These are phyloP conservation scores for Globisporangium carolinianum DNA, from an alignment of 352 stramenopile genomes.

Conservation along the genomic window DNA sequence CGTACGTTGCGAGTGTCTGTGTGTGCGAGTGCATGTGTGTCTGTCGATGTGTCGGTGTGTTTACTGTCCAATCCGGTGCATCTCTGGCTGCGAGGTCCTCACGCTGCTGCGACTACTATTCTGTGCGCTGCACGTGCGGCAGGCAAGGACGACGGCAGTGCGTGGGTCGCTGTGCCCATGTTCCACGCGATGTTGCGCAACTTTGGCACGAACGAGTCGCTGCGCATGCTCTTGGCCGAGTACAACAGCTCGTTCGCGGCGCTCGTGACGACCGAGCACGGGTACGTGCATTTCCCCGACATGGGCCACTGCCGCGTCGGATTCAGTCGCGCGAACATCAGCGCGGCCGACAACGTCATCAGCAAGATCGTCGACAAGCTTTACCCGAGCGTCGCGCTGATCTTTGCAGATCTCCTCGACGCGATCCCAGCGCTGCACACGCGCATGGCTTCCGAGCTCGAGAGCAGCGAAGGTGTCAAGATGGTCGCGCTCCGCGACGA, in stretches of 20 bases:
- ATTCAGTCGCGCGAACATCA: slow-evolving; percentile 20
- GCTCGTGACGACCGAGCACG: slow-evolving; percentile 23
- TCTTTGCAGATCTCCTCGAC: slow-evolving; percentile 13
- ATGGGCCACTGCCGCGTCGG: slow-evolving; percentile 21
- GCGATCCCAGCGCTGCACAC: slow-evolving; percentile 12
- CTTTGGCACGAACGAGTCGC: slow-evolving; percentile 11
- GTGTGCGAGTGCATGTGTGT: neutral
- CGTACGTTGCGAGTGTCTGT: neutral
- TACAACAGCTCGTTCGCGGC: slow-evolving; percentile 22
- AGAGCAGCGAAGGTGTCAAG: neutral
- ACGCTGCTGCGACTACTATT: neutral
- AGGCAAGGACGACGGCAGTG: slow-evolving; percentile 27
- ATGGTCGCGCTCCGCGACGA: slow-evolving; percentile 9
- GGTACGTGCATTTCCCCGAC: slow-evolving; percentile 23
- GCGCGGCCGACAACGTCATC: slow-evolving; percentile 20
- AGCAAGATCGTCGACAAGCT: slow-evolving; percentile 21
- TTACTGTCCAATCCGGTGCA: too few species aligned
- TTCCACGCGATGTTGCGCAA: slow-evolving; percentile 18
- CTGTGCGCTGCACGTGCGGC: neutral
- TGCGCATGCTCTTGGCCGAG: slow-evolving; percentile 18
- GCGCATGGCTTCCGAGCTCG: slow-evolving; percentile 15
- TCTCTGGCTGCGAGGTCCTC: neutral
- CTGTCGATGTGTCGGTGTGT: neutral
- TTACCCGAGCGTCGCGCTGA: slow-evolving; percentile 16
- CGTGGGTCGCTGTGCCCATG: slow-evolving; percentile 23